Percentiles rank a stretch among this genome's conserved stretches.
These are phyloP conservation scores for Neostapfia colusana DNA, from an alignment of 176 grass and related monocot genomes.

Conservation along the genomic window DNA sequence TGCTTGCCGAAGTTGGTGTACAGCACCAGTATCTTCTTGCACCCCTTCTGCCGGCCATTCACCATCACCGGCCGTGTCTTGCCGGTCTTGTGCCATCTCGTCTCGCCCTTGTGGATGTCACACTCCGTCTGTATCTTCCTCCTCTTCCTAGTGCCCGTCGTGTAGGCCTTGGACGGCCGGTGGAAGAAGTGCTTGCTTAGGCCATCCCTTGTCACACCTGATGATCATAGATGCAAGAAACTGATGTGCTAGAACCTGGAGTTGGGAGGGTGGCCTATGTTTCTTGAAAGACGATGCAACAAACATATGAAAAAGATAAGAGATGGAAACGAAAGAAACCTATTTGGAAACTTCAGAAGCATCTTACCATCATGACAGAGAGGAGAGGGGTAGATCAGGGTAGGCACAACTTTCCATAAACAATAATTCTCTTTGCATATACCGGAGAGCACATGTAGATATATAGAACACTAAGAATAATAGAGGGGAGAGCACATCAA, in stretches of 20 bases:
- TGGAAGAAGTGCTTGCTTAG: slow-evolving; percentile 99
- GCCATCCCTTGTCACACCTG: slow-evolving; percentile 95
- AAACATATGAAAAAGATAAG: slow-evolving; percentile 54
- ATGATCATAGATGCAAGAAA: slow-evolving; percentile 35
- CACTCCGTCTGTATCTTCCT: slow-evolving; percentile 94
- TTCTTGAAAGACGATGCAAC: slow-evolving; percentile 84
- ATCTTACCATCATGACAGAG: slow-evolving; percentile 65
- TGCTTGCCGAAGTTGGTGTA: slow-evolving; percentile 99
- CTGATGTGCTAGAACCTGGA: slow-evolving; percentile 25
- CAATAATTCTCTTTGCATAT: slow-evolving; percentile 76
- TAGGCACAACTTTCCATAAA: slow-evolving; percentile 70
- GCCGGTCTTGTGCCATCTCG: slow-evolving; percentile 98
- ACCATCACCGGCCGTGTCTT: slow-evolving; percentile 95
- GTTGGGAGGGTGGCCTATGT: slow-evolving; percentile 46
- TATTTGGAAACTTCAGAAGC: slow-evolving; percentile 88
- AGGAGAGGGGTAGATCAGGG: slow-evolving; percentile 47
- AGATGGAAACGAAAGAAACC: slow-evolving; percentile 58
- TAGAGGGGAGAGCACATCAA: slow-evolving; percentile 57
- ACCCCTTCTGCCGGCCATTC: slow-evolving; percentile 77
- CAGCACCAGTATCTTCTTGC: slow-evolving; percentile 98
- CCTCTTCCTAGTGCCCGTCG: slow-evolving; percentile 92
- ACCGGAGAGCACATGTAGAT: slow-evolving; percentile 55
- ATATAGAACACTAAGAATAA: slow-evolving; percentile 48
- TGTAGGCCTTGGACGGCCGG: slow-evolving; percentile 94
- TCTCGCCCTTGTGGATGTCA: slow-evolving; percentile 78